phyloP scores from a whole-genome alignment of 805 yeast genomes.

The Peterozyma xylosa region DNA sequence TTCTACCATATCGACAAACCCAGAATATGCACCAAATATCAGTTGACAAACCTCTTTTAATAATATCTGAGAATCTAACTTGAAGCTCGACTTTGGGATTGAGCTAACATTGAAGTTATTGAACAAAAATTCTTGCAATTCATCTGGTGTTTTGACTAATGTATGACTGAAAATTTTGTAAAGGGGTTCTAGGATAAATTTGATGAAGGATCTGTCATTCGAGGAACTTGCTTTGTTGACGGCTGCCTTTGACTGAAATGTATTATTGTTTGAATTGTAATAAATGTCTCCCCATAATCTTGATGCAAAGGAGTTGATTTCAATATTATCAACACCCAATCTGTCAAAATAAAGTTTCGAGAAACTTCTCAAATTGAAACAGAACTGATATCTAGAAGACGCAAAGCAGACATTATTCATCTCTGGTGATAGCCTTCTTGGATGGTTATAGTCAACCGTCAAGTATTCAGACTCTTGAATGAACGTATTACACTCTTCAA shows the following conservation, averaged over 20 bases:
- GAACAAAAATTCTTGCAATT: conserved; percentile 36
- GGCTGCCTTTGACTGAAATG: conserved; percentile 30
- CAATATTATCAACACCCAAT: conserved; percentile 17
- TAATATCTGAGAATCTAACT: conserved; percentile 52
- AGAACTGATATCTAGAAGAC: conserved; percentile 52
- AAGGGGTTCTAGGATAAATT: conserved; percentile 68
- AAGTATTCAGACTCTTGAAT: conserved; percentile 28
- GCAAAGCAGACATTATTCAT: conserved; percentile 67
- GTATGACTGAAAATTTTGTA: conserved; percentile 66
- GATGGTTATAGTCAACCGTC: conserved; percentile 19
- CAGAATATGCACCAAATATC: conserved; percentile 44
- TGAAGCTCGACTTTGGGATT: conserved; percentile 30
- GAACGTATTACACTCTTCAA: conserved; percentile 58
- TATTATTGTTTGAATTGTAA: conserved; percentile 33
- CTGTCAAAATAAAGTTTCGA: conserved; percentile 38
- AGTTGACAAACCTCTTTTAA: conserved; percentile 44
- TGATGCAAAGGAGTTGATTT: conserved; percentile 34
- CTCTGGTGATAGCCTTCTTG: conserved; percentile 46
- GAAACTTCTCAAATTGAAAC: conserved; percentile 65
- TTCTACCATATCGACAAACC: conserved; percentile 46
- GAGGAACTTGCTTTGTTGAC: conserved; percentile 15
- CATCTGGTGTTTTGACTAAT: conserved; percentile 40
- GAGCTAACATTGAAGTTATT: conserved; percentile 35
- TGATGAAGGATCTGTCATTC: conserved; percentile 40
- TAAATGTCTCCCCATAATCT: conserved; percentile 76